Evolutionary conservation across 1,139 yeast species (phyloP), one percentile per base, ranked within the genome.

Genomic region (Taphrina flavorubra): DNA sequence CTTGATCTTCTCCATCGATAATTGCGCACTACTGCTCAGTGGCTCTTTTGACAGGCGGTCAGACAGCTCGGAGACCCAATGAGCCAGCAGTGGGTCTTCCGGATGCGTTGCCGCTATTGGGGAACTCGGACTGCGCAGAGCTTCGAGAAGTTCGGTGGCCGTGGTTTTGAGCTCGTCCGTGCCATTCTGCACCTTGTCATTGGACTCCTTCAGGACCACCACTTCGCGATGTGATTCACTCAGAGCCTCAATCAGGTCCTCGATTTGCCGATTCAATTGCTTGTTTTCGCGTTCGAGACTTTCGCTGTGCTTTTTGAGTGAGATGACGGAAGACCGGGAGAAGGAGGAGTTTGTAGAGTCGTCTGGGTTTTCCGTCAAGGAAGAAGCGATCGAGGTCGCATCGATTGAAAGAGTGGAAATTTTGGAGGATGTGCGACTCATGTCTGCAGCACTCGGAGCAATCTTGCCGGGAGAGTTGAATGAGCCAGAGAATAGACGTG

Each of bases 221-320:
- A 68, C 65, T 68, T 71, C 68, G 39, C 65, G 68, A 40, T 72
- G 74, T 5, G 72, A 62, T 34, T 59, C 63, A 36, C 72, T 69
- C 36, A 72, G 56, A 7, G 74, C 74, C n/a, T 70, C 44, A n/a
- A 72, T 73, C 18, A 72, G 70, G 16, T 72, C 74, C 51, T 72
- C 74, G 31, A 72, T 72, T 55, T 72, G 74, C 14, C 53, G 58
- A 46, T 72, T 73, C 39, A 71, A 65, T 37, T 72, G 73, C 42
- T 51, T 68, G 65, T 51, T 63, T 8, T 65, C 55, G 20, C 53
- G 44, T n/a, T 68, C 69, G 13, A 62, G 58, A 37, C 37, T 40
- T 42, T 56, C 67, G 47, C 59, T 53, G 40, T 63, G 59, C 56
- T 63, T 63, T 34, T 63, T 63, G 34, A 63, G 36, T 6, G 61